Evolutionary conservation across 768 basidiomycete species (phyloP), one percentile per base, ranked within the genome.

Genomic region (Tricholoma sp.): DNA sequence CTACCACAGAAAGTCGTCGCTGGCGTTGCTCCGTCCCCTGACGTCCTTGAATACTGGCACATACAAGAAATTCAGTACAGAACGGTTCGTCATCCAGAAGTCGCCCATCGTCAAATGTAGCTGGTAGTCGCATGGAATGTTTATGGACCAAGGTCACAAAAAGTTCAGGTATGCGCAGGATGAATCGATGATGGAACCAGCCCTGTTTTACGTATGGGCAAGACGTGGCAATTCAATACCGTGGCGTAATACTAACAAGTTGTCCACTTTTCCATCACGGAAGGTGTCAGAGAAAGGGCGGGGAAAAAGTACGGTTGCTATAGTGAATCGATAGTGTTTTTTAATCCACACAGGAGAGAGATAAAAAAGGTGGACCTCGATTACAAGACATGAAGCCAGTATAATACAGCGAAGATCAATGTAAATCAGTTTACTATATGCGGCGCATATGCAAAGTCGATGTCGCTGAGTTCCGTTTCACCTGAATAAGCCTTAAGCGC

Each of bases 11-110:
- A n/a, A 65, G 55, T 33, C 51, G 31, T 1, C 45, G 45, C 24
- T 39, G 20, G 31, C 55, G 58, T 10, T 48, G 44, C 18, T 50
- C 36, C 58, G 31, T 18, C 4, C 44, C 55, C 28, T 28, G 34
- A 45, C 53, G 53, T 15, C 59, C 17, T 32, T 33, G 36, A 6
- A 36, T 20, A 18, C 32, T 37, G 42, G 31, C 32, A 29, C 57
- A 55, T 33, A 42, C 54, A 36, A 18, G 6, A 32, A 65, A 61
- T 18, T 37, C n/a, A 5, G 56, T 50, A 6, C 3, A 18, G 50
- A 60, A 59, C 6, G 63, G 63, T 34, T 65, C 61, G 48, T 65
- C 54, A 8, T 63, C 31, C 12, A 68, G 59, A 33, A 68, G 63
- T 20, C 48, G 8, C n/a, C 17, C 52, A 53, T 72, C 71, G 53